A percentile compares a stretch with the other conserved stretches of the same genome.
phyloP scores from a whole-genome alignment of 2,329 filamentous ascomycete species.

The Colletotrichum lentis region DNA sequence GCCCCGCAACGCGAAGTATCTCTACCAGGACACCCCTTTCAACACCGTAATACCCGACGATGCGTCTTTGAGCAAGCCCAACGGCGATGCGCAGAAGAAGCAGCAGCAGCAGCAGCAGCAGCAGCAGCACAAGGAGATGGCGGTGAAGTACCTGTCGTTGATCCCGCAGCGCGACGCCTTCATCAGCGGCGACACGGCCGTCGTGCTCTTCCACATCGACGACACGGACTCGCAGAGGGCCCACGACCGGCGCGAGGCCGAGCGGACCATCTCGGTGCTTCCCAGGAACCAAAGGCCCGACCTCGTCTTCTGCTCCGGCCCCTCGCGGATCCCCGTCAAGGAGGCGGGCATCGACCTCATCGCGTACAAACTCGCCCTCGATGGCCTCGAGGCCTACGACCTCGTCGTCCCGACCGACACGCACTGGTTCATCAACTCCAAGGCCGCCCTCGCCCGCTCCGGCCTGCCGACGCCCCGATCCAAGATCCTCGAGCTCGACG shows the following conservation, averaged over 20 bases:
- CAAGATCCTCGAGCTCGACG: slow-evolving; percentile 42
- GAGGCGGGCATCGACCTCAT: slow-evolving; percentile 44
- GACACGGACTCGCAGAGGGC: slow-evolving; percentile 39
- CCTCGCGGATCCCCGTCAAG: slow-evolving; percentile 41
- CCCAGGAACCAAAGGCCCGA: slow-evolving; percentile 43
- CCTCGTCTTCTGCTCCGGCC: slow-evolving; percentile 47
- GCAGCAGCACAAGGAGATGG: slow-evolving; percentile 39
- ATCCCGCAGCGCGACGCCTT: slow-evolving; percentile 51
- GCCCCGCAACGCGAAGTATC: slow-evolving; percentile 48
- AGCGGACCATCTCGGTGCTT: slow-evolving; percentile 45
- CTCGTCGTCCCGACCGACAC: slow-evolving; percentile 45
- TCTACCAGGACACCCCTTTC: slow-evolving; percentile 49
- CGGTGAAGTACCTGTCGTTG: slow-evolving; percentile 48
- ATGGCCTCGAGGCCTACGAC: slow-evolving; percentile 44
- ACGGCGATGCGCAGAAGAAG: slow-evolving; percentile 9
- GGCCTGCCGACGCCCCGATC: slow-evolving; percentile 47
- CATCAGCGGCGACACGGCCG: slow-evolving; percentile 42
- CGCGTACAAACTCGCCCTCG: slow-evolving; percentile 44
- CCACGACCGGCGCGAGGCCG: slow-evolving; percentile 44
- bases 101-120: neutral
- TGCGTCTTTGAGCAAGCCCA: neutral
- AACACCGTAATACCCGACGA: slow-evolving; percentile 41
- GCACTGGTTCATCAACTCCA: slow-evolving; percentile 50
- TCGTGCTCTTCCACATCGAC: slow-evolving; percentile 46
- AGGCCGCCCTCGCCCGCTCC: slow-evolving; percentile 47